A percentile compares a stretch with the other conserved stretches of the same genome.
phyloP scores from a whole-genome alignment of 495 filamentous ascomycete species.

The Pseudevernia furfuracea region DNA sequence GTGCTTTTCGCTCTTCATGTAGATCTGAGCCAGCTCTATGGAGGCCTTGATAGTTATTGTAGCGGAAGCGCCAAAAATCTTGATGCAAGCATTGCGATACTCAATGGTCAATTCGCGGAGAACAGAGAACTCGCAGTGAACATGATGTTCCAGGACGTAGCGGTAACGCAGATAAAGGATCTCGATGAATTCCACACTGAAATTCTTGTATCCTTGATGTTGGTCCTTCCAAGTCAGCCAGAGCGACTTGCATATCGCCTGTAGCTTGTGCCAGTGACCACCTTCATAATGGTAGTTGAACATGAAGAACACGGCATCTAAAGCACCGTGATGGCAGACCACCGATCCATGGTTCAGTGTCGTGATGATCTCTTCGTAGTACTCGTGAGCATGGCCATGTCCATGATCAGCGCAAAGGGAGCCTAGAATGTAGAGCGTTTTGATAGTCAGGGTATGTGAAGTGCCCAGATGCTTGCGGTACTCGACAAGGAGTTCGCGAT shows the following conservation, averaged over 20 bases:
- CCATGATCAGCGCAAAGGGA: constrained; percentile 37
- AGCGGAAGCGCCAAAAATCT: constrained; percentile 43
- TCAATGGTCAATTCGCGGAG: constrained; percentile 40
- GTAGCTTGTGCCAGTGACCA: constrained; percentile 38
- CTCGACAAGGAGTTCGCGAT: constrained; percentile 38
- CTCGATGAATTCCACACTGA: constrained; percentile 43
- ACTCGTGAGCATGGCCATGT: constrained; percentile 36
- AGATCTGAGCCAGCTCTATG: constrained; percentile 47
- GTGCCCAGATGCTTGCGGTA: constrained; percentile 40
- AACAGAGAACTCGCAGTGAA: constrained; percentile 37
- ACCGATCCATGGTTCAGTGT: constrained; percentile 34
- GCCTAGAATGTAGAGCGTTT: constrained; percentile 38
- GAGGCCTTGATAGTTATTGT: constrained; percentile 47
- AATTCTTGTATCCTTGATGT: constrained; percentile 37
- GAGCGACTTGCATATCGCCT: constrained; percentile 35
- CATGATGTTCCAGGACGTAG: constrained; percentile 45
- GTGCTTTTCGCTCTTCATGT: constrained; percentile 44
- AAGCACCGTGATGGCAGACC: constrained; percentile 38
- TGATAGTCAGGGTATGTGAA: constrained; percentile 41
- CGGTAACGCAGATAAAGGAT: constrained; percentile 50
- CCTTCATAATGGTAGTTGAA: constrained; percentile 36
- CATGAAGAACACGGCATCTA: constrained; percentile 37
- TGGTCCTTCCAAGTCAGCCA: constrained; percentile 39
- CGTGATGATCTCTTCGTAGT: constrained; percentile 43
- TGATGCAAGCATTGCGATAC: constrained; percentile 48